Base-by-base conservation (phyloP, 495 filamentous ascomycete genomes). In the Penicillium arizonense region DNA sequence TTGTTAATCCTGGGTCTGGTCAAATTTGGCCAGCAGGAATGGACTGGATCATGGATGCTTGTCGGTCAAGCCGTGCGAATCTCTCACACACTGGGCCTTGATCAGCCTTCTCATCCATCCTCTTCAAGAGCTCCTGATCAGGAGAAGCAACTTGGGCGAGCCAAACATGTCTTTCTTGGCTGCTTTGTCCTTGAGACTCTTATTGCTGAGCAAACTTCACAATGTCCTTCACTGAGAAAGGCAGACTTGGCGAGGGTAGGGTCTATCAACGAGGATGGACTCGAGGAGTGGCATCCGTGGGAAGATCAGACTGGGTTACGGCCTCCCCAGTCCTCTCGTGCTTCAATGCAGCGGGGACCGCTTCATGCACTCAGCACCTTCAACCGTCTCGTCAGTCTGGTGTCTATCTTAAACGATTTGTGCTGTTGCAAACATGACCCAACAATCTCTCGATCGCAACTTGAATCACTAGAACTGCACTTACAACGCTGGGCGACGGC, bases 271-370 rank as follows among this genome's bases (percentile, higher is more conserved):
- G 83, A 87, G 65, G 82, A 86, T 64, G 86, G 82, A 1, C 63
- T 83, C 23, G 86, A 89, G 50, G 85, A 89, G 67, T 89, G 85
- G 87, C 80, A 87, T 59, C 82, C 81, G 12, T 89, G 85, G 87
- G 73, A 73, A 20, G 76, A 80, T 43, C 75, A 75, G 26, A 68
- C 68, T 20, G 62, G 55, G 24, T 57, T 63, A 28, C 60, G 65
- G 12, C 61, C 65, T 36, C 50, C 61, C 37, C 55, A 71, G 36
- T 61, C 76, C n/a, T 63, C 64, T 21, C 63, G 68, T 2, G 56
- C 58, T 8, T 67, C 70, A 4, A 72, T 75, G 55, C 70, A 72
- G 14, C 72, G 80, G 11, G 78, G 73, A 20, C 82, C 85, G 4
- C 74, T 80, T 3, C 77, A 79, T 46, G 76, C 77, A 16, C 56